Evolutionary conservation across 2,329 filamentous ascomycete genomes (phyloP).

Genomic region (Nannizziopsis barbatae): DNA sequence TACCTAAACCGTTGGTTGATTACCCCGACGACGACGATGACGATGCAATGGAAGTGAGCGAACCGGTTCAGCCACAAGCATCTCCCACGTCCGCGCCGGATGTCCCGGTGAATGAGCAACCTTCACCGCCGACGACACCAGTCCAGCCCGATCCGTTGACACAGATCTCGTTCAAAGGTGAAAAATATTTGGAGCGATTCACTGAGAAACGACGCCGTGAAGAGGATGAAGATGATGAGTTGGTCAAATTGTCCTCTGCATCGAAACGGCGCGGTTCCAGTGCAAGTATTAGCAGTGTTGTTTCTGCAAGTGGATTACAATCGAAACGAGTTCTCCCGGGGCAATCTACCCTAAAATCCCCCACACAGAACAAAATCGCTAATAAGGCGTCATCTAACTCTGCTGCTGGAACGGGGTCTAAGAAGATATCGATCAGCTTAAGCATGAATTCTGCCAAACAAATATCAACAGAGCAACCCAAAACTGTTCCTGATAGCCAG

Average conservation of each 20-base stretch:
- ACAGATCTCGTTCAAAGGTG: conserved; percentile 4
- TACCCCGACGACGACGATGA: conserved; percentile 88
- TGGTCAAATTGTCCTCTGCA: conserved; percentile 62
- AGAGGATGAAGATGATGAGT: conserved; percentile 84
- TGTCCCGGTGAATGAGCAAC: conserved; percentile 2
- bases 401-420: conserved; percentile 23
- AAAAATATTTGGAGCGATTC: conserved; percentile 6
- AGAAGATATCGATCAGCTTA: conserved; percentile 34
- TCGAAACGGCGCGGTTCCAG: conserved; percentile 37
- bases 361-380: conserved; percentile 10
- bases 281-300: conserved; percentile 24
- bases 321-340: conserved; percentile 25
- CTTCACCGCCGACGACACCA: not conserved
- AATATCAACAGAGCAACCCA: conserved; percentile 14
- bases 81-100: conserved; percentile 1
- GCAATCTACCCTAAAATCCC: conserved; percentile 18
- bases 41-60: conserved; percentile 49
- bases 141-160: not conserved
- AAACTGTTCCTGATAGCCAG: not conserved
- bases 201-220: conserved; percentile 72
- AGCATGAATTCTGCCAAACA: conserved; percentile 17
- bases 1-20: conserved; percentile 68
- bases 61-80: conserved; percentile 18
- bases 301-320: conserved; percentile 22
- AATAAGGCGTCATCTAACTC: conserved; percentile 1